These are phyloP conservation scores for Coleophoma crateriformis DNA, from an alignment of 2,329 filamentous ascomycete genomes.

Conservation along the genomic window DNA sequence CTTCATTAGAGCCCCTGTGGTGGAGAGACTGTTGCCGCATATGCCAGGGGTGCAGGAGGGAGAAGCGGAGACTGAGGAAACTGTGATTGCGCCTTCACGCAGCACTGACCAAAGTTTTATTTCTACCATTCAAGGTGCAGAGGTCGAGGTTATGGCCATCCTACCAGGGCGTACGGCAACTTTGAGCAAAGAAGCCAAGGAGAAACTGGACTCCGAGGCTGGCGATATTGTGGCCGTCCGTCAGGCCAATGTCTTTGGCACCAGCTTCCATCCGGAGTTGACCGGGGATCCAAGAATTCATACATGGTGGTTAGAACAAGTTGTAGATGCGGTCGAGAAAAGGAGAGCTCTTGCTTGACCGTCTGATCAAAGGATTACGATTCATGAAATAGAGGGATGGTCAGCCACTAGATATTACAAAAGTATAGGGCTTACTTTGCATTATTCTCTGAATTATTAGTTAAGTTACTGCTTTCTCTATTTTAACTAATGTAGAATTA, in stretches of 20 bases:
- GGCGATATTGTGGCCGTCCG: slow-evolving; percentile 83
- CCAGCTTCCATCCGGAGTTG: slow-evolving; percentile 92
- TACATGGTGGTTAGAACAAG: slow-evolving; percentile 83
- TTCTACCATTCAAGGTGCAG: slow-evolving; percentile 12
- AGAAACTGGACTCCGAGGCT: slow-evolving; percentile 31
- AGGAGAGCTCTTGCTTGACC: slow-evolving; percentile 5
- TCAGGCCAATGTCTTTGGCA: slow-evolving; percentile 89
- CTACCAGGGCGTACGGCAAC: slow-evolving; percentile 36
- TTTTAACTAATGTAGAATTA: too few relatives aligned
- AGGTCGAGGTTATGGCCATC: slow-evolving; percentile 46
- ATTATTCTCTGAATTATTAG: too few relatives aligned
- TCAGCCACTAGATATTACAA: too few relatives aligned
- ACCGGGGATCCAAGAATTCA: slow-evolving; percentile 87
- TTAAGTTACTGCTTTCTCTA: too few relatives aligned
- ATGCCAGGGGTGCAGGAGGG: slow-evolving; percentile 24
- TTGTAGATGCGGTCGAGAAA: slow-evolving; percentile 34
- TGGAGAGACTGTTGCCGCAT: slow-evolving; percentile 68
- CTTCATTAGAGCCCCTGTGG: slow-evolving; percentile 91
- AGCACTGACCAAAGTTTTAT: slow-evolving; percentile 12
- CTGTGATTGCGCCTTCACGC: slow-evolving; percentile 22
- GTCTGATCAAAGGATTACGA: not conserved
- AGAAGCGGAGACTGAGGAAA: slow-evolving; percentile 36
- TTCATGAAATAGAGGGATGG: too few relatives aligned
- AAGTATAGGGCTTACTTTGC: too few relatives aligned
- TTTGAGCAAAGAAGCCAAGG: slow-evolving; percentile 33